Evolutionary conservation across 306 rosid genomes (phyloP), one percentile per base, ranked within the genome.

Genomic region (Mimosa pudica): DNA sequence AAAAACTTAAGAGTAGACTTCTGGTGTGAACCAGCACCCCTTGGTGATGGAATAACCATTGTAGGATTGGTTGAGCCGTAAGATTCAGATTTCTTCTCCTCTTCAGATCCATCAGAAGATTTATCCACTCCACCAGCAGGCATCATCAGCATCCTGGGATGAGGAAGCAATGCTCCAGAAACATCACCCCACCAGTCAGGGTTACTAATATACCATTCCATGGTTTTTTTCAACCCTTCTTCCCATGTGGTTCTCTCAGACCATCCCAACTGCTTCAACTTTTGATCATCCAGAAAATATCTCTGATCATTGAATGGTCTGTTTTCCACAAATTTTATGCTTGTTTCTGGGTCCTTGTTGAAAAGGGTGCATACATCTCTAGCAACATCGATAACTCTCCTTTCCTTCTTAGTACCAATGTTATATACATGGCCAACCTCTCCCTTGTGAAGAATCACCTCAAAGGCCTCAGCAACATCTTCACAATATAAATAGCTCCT

Each of bases 171-270:
- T 42, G 97, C 97, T 58, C 97, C 97, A 16, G 89, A 58, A 48
- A 92, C 97, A 80, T 92, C 97, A 12, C 97, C 97, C 97, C 97
- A 92, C 97, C 97, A 92, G 55, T 81, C 77, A 70, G 97, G 97
- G 71, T 92, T 90, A 60, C 89, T 81, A 30, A 76, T 82, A 72
- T 92, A 92, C 97, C 97, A 92, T 2, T 92, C 96, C 6, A 92
- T 90, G 44, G 96, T 90, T 87, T 92, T 92, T 87, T 82, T 92
- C 83, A 92, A 54, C 7, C 97, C 97, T 77, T 92, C 97, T 18
- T 90, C 92, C 97, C 97, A 92, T 0, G 82, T 55, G 67, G 97
- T 92, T 33, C 89, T 85, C 83, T 92, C 97, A 1, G 91, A 86
- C 97, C 97, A 92, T 35, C 97, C 96, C 76, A 92, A 76, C 74